phyloP scores from a whole-genome alignment of 805 yeast species.

The Wickerhamomyces rabaulensis region DNA sequence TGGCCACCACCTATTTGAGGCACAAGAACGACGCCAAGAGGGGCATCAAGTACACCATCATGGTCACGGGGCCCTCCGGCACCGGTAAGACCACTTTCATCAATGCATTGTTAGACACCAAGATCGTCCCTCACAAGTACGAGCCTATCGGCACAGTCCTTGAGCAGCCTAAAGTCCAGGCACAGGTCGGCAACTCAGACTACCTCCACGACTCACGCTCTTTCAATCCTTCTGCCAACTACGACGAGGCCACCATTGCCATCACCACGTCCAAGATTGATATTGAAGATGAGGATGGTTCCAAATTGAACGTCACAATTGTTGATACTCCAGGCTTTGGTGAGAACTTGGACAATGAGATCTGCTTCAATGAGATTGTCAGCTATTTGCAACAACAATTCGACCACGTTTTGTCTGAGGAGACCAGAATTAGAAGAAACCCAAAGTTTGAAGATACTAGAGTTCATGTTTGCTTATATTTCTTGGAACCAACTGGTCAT shows the following conservation, averaged over 20 bases:
- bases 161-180: slow-evolving; percentile 22
- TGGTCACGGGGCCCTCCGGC: slow-evolving; percentile 71
- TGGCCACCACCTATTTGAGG: slow-evolving; percentile 24
- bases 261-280: slow-evolving; percentile 63
- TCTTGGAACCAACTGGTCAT: slow-evolving; percentile 73
- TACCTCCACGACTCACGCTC: slow-evolving; percentile 53
- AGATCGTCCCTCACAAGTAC: slow-evolving; percentile 55
- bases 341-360: slow-evolving; percentile 56
- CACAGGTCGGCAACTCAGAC: slow-evolving; percentile 16
- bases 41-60: slow-evolving; percentile 67
- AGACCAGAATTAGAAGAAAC: slow-evolving; percentile 79
- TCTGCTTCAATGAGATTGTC: slow-evolving; percentile 63
- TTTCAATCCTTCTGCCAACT: slow-evolving; percentile 50
- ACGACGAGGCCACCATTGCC: slow-evolving; percentile 70
- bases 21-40: slow-evolving; percentile 65
- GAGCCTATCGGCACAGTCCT: slow-evolving; percentile 30
- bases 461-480: slow-evolving; percentile 68
- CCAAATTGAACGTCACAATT: slow-evolving; percentile 49
- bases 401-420: slow-evolving; percentile 77
- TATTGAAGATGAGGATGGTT: slow-evolving; percentile 55
- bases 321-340: slow-evolving; percentile 84
- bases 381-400: slow-evolving; percentile 71
- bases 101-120: slow-evolving; percentile 60
- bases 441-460: slow-evolving; percentile 77
- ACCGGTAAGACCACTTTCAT: slow-evolving; percentile 76